Evolutionary conservation across 768 basidiomycete species (phyloP).

Genomic region (Daedaleopsis nitida): DNA sequence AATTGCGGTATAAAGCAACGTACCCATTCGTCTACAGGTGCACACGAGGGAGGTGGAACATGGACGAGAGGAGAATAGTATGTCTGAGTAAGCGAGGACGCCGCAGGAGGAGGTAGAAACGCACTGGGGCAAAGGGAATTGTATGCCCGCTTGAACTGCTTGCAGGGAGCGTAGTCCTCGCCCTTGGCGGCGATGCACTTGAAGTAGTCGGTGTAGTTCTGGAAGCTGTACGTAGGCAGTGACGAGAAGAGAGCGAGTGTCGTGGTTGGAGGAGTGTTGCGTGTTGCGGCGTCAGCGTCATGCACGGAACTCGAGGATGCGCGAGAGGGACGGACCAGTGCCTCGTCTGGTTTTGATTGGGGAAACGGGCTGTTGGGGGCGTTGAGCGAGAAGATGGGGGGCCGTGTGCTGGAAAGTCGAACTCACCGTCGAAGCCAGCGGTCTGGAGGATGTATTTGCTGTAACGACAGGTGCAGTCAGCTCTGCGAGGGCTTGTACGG

Average conservation of each 20-base stretch:
- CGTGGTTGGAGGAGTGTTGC: neutral
- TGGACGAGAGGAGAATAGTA: neutral
- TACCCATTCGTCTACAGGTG: conserved; percentile 86
- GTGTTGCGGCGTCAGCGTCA: conserved; percentile 2
- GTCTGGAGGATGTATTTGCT: conserved; percentile 93
- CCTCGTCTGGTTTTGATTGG: conserved; percentile 91
- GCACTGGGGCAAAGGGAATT: conserved; percentile 96
- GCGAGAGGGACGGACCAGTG: conserved; percentile 72
- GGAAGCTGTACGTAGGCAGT: conserved; percentile 54
- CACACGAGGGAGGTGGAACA: conserved; percentile 15
- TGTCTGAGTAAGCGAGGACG: neutral
- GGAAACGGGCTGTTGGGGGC: conserved; percentile 70
- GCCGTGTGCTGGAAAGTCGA: neutral
- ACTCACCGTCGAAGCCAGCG: conserved; percentile 87
- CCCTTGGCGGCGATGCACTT: conserved; percentile 97
- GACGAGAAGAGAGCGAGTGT: neutral
- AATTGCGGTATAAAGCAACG: conserved; percentile 16
- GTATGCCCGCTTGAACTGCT: conserved; percentile 96
- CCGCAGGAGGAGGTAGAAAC: conserved; percentile 36
- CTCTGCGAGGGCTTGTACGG: conserved; percentile 15
- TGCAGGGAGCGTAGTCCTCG: conserved; percentile 97
- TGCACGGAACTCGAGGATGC: neutral
- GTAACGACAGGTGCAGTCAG: neutral
- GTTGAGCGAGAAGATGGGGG: conserved; percentile 11
- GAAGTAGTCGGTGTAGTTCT: conserved; percentile 99